Conservation (phyloP, 805 yeast genomes). For the Candida odintsovae region DNA sequence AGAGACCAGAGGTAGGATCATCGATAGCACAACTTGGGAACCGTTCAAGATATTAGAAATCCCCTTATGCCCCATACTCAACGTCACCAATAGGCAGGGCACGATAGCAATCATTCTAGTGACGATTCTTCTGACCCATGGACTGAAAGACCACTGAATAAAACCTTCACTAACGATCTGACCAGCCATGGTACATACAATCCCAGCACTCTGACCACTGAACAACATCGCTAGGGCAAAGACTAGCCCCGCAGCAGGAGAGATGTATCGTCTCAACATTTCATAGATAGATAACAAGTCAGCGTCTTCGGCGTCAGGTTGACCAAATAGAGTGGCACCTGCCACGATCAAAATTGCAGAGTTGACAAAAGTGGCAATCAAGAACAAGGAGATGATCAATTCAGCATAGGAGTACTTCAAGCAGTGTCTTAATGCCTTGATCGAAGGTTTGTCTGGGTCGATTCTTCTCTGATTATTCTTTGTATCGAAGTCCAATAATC, state of each 20-base stretch:
- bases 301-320: conserved; percentile 66
- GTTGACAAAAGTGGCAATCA: conserved; percentile 90
- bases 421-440: conserved; percentile 74
- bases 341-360: conserved; percentile 88
- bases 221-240: conserved; percentile 86
- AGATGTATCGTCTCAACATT: conserved; percentile 60
- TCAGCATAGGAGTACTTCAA: conserved; percentile 80
- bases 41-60: conserved; percentile 68
- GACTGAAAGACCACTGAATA: conserved; percentile 70
- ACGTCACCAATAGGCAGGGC: conserved; percentile 76
- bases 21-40: conserved; percentile 75
- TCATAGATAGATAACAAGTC: conserved; percentile 79
- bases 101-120: conserved; percentile 80
- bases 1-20: conserved; percentile 79
- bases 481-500: conserved; percentile 69
- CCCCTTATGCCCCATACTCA: conserved; percentile 76
- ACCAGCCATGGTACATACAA: conserved; percentile 89
- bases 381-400: conserved; percentile 70
- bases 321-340: conserved; percentile 72
- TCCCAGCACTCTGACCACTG: conserved; percentile 94
- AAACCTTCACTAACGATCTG: conserved; percentile 94
- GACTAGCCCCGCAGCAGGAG: conserved; percentile 81
- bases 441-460: conserved; percentile 58
- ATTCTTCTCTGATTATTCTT: conserved; percentile 41
- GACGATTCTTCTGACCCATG: conserved; percentile 72